These are phyloP conservation scores for Amanita exitialis DNA, from an alignment of 768 basidiomycete genomes.

Conservation along the genomic window DNA sequence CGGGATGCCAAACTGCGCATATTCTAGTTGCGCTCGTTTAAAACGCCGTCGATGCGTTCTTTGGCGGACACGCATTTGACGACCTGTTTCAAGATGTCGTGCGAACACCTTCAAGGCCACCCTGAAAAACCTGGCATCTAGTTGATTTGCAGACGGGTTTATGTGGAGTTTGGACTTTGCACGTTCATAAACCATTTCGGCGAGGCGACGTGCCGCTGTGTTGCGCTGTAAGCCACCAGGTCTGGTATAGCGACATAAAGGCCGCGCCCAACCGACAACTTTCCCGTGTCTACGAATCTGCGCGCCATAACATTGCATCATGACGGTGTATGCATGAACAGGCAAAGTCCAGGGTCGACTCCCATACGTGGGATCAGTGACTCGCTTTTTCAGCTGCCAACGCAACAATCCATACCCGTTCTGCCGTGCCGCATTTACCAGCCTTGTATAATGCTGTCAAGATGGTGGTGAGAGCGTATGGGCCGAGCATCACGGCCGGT, in stretches of 20 bases:
- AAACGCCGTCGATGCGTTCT: neutral
- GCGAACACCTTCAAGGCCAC: constrained; percentile 40
- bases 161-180: constrained; percentile 6
- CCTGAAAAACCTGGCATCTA: constrained; percentile 65
- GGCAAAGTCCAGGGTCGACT: constrained; percentile 54
- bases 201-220: constrained; percentile 1
- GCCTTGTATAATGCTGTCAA: constrained; percentile 52
- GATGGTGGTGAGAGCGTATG: constrained; percentile 46
- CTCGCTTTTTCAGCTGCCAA: constrained; percentile 49
- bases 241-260: neutral
- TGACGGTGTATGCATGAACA: constrained; percentile 59
- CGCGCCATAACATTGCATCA: constrained; percentile 32
- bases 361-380: constrained; percentile 22
- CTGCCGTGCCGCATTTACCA: constrained; percentile 42
- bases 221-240: neutral
- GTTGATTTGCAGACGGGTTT: constrained; percentile 22
- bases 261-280: neutral
- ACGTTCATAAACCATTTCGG: constrained; percentile 2
- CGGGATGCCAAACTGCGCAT: constrained; percentile 15
- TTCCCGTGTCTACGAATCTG: constrained; percentile 8
- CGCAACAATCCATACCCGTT: constrained; percentile 56
- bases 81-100: constrained; percentile 6
- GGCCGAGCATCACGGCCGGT: constrained; percentile 43
- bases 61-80: constrained; percentile 2
- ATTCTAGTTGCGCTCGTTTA: neutral